phyloP scores from a whole-genome alignment of 139 green algal species.

The Coelastrella sp. region DNA sequence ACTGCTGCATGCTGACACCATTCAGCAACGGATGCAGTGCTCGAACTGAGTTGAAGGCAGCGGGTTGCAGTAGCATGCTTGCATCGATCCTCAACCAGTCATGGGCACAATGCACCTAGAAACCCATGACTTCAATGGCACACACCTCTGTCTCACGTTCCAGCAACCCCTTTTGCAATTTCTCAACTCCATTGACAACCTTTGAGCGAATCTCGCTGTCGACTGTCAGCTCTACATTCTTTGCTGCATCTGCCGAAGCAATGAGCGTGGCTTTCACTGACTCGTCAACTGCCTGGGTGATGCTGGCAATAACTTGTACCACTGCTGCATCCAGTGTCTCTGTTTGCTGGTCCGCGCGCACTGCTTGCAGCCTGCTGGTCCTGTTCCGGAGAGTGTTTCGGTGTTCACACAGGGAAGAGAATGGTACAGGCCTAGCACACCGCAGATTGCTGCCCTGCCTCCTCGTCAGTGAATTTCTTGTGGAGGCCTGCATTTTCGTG shows the following conservation, averaged over 20 bases:
- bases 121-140: neutral
- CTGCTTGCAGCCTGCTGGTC: constrained; percentile 46
- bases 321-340: constrained; percentile 58
- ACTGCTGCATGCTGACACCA: too few relatives aligned
- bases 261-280: constrained; percentile 4
- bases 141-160: constrained; percentile 89
- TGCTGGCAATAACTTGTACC: constrained; percentile 69
- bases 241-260: constrained; percentile 26
- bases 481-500: neutral
- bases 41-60: too few relatives aligned
- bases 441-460: neutral
- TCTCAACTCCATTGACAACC: constrained; percentile 67
- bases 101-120: too few relatives aligned
- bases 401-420: neutral
- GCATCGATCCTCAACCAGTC: too few relatives aligned
- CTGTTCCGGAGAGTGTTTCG: neutral
- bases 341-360: constrained; percentile 60
- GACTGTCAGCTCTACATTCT: neutral
- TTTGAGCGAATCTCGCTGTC: constrained; percentile 65
- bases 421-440: neutral
- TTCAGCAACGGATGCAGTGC: too few relatives aligned
- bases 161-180: constrained; percentile 83
- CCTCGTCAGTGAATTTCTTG: neutral
- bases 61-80: too few relatives aligned
- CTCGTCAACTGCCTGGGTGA: constrained; percentile 66